phyloP scores from a whole-genome alignment of 2,329 filamentous ascomycete genomes.

The Calonectria montana region DNA sequence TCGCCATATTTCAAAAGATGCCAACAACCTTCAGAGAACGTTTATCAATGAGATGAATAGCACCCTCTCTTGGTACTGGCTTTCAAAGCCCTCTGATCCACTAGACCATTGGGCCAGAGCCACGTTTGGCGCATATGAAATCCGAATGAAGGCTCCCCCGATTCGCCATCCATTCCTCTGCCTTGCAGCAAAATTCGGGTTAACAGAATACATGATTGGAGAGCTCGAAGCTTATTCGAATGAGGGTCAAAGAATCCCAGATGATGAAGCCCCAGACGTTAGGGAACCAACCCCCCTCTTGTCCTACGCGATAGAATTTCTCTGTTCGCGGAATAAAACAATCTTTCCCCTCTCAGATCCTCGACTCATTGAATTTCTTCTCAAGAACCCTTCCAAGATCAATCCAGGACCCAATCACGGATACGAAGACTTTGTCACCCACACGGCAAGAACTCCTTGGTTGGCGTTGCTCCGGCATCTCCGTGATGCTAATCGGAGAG shows the following conservation, averaged over 20 bases:
- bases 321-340: constrained; percentile 48
- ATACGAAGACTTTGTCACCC: constrained; percentile 39
- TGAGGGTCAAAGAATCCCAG: not conserved
- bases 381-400: constrained; percentile 26
- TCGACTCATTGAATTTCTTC: constrained; percentile 39
- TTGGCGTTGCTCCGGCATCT: constrained; percentile 44
- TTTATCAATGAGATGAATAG: constrained; percentile 40
- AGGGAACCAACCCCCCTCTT: constrained; percentile 44
- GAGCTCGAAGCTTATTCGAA: constrained; percentile 29
- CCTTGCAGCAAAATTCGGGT: constrained; percentile 48
- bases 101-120: constrained; percentile 49
- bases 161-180: constrained; percentile 46
- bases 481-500: constrained; percentile 44
- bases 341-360: constrained; percentile 49
- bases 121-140: constrained; percentile 46
- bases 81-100: constrained; percentile 34
- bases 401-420: constrained; percentile 34
- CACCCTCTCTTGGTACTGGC: constrained; percentile 47
- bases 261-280: not conserved
- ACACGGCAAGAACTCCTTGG: constrained; percentile 43
- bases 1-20: constrained; percentile 39
- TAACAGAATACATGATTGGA: constrained; percentile 41
- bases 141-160: constrained; percentile 44
- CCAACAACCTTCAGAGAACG: constrained; percentile 8
- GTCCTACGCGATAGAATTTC: constrained; percentile 47